A percentile compares a stretch with the other conserved stretches of the same genome.
phyloP scores from a whole-genome alignment of 129 eudicot species.

The Centrapalus pauciflorus region DNA sequence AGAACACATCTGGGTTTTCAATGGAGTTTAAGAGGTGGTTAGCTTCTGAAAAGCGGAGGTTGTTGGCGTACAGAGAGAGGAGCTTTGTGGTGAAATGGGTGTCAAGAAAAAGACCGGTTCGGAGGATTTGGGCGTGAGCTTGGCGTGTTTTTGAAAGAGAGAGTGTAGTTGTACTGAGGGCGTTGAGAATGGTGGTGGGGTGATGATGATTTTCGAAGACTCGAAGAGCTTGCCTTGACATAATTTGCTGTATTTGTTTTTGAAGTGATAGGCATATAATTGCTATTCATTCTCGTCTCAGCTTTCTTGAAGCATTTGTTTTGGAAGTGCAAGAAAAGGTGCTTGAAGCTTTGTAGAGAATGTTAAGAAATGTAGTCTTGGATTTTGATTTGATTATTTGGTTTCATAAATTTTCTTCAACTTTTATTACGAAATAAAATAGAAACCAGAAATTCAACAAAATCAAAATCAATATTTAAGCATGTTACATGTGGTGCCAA shows the following conservation, averaged over 20 bases:
- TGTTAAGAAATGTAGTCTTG: too few relatives aligned
- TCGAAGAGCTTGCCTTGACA: conserved; percentile 33
- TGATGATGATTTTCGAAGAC: conserved; percentile 18
- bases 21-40: conserved; percentile 32
- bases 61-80: conserved; percentile 63
- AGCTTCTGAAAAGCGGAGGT: conserved; percentile 46
- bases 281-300: too few relatives aligned
- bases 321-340: too few relatives aligned
- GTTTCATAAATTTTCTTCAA: too few relatives aligned
- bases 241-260: conserved; percentile 5
- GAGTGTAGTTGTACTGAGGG: conserved; percentile 22
- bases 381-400: too few relatives aligned
- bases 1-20: conserved; percentile 39
- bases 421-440: too few relatives aligned
- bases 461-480: too few relatives aligned
- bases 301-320: not conserved
- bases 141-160: conserved; percentile 53
- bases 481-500: too few relatives aligned
- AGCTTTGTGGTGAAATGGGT: conserved; percentile 53
- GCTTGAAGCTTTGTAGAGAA: too few relatives aligned
- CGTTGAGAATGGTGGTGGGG: conserved; percentile 15
- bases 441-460: too few relatives aligned
- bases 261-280: too few relatives aligned
- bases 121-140: conserved; percentile 66
- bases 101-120: conserved; percentile 31